These are phyloP conservation scores for Tetrapisispora iriomotensis DNA, from an alignment of 805 yeast species.

Conservation along the genomic window DNA sequence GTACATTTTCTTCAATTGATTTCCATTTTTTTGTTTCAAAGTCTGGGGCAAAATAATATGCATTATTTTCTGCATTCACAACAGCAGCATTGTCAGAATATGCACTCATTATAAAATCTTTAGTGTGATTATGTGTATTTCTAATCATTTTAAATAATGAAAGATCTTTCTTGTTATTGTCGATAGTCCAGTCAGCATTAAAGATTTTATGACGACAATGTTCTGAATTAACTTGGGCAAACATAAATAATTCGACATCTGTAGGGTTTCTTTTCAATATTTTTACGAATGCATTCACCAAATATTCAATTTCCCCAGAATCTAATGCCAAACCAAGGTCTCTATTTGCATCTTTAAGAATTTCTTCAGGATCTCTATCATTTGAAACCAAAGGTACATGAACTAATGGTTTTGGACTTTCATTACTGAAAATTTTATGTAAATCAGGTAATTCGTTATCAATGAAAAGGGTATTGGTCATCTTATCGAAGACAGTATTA, in stretches of 20 bases:
- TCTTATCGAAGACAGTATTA: conserved; percentile 76
- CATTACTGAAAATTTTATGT: conserved; percentile 67
- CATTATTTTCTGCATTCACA: conserved; percentile 46
- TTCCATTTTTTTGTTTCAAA: conserved; percentile 61
- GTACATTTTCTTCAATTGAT: conserved; percentile 66
- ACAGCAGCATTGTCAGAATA: conserved; percentile 98
- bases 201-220: conserved; percentile 99
- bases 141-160: conserved; percentile 90
- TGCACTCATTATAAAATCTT: conserved; percentile 81
- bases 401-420: conserved; percentile 74
- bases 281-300: conserved; percentile 70
- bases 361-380: conserved; percentile 33
- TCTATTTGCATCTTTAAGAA: conserved; percentile 67
- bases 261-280: conserved; percentile 82
- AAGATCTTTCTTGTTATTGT: conserved; percentile 60
- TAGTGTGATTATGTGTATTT: conserved; percentile 76
- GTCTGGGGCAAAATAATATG: conserved; percentile 72
- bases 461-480: conserved; percentile 72
- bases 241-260: conserved; percentile 96
- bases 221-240: conserved; percentile 98
- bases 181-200: conserved; percentile 97
- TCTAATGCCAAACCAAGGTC: conserved; percentile 91
- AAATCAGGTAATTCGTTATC: conserved; percentile 48
- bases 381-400: conserved; percentile 51
- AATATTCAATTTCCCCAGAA: conserved; percentile 82